phyloP scores from a whole-genome alignment of 2,329 filamentous ascomycete species.

The Aspergillus bombycis region DNA sequence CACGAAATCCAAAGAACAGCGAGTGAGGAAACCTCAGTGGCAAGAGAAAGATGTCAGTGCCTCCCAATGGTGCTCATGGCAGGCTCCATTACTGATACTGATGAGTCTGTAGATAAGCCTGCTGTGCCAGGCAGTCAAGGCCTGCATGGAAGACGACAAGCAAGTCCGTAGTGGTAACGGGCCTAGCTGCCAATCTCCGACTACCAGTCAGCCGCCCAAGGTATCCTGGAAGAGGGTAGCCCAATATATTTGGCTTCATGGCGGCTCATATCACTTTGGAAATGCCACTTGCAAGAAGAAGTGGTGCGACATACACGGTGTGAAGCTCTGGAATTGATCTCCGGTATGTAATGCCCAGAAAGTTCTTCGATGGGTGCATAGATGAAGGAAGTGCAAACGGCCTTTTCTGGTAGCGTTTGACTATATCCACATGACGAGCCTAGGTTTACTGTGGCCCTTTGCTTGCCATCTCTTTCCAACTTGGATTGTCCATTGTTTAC shows the following conservation, averaged over 20 bases:
- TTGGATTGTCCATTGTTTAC: not conserved
- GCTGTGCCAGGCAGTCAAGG: constrained; percentile 43
- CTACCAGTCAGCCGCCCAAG: constrained; percentile 39
- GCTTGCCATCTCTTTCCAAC: not conserved
- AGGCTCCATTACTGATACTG: not conserved
- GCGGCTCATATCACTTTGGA: constrained; percentile 63
- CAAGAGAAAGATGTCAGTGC: constrained; percentile 46
- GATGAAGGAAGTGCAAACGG: not conserved
- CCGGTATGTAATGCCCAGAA: not conserved
- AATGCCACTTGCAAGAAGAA: constrained; percentile 66
- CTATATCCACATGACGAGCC: not conserved
- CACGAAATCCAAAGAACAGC: constrained; percentile 49
- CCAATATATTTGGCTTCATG: constrained; percentile 55
- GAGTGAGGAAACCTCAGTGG: constrained; percentile 52
- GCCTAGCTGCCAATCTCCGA: constrained; percentile 9
- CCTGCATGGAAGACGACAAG: constrained; percentile 24
- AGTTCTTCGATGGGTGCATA: not conserved
- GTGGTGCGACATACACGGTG: constrained; percentile 53
- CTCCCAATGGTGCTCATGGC: not conserved
- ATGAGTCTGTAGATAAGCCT: constrained; percentile 37
- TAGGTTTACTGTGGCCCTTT: not conserved
- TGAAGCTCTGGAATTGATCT: constrained; percentile 18
- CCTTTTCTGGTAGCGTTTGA: not conserved
- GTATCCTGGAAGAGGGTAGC: constrained; percentile 64
- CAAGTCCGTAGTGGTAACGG: constrained; percentile 3